Conservation (phyloP, 345 rosid genomes). For the Excoecaria cochinchinensis region DNA sequence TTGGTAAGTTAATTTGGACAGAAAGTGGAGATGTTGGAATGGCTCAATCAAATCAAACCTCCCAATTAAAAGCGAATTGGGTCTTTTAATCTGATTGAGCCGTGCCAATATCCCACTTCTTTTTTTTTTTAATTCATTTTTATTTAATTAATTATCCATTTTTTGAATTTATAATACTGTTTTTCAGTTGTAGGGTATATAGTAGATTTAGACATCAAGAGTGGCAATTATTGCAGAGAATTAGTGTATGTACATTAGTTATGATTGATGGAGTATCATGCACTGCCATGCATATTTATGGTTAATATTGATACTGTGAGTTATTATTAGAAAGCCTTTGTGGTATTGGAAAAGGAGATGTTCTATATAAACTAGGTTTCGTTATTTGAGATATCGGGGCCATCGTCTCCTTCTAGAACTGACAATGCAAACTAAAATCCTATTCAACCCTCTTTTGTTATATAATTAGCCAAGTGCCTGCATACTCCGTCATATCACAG, state of each 20-base stretch:
- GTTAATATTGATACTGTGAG: background rate
- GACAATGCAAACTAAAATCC: background rate
- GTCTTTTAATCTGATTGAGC: constrained; percentile 75
- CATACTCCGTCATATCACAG: background rate
- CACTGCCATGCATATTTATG: background rate
- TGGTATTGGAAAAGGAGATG: no score
- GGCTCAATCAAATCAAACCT: constrained; percentile 64
- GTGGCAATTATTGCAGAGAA: background rate
- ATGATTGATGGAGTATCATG: background rate
- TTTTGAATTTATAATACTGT: background rate
- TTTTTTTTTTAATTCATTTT: background rate
- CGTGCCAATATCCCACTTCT: constrained; percentile 61
- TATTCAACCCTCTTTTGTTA: background rate
- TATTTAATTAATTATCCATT: background rate
- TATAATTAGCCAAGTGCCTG: background rate
- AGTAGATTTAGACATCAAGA: background rate
- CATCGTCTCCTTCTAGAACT: background rate
- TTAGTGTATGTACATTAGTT: background rate
- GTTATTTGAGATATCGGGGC: background rate
- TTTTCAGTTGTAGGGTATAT: background rate
- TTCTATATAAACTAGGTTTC: background rate
- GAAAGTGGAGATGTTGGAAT: constrained; percentile 47
- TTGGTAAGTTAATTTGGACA: constrained; percentile 15
- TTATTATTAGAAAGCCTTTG: no score
- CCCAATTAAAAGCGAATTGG: constrained; percentile 30